Evolutionary conservation across 2,329 filamentous ascomycete genomes (phyloP).

Genomic region (Lasiodiplodia theobromae): DNA sequence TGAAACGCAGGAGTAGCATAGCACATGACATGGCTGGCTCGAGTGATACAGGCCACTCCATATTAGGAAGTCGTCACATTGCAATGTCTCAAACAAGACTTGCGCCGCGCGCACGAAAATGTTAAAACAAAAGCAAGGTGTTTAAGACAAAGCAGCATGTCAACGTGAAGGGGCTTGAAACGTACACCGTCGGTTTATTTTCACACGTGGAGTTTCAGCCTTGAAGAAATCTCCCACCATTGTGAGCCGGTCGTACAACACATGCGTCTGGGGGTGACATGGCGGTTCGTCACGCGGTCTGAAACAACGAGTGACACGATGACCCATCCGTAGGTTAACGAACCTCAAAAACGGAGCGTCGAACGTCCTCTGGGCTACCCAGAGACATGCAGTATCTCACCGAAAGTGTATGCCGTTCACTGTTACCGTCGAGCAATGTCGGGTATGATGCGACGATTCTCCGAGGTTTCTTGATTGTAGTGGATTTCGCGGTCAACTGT

Average conservation of each 20-base stretch:
- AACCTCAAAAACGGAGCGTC: neutral
- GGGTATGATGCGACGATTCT: neutral
- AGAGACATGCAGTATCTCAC: neutral
- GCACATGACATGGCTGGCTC: no score
- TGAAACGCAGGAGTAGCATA: no score
- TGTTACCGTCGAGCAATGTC: neutral
- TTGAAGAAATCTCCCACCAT: neutral
- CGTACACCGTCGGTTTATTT: neutral
- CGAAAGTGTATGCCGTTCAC: neutral
- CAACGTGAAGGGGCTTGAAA: neutral
- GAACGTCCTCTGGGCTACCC: neutral
- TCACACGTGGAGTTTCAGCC: conserved; percentile 8
- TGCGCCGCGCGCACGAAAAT: neutral
- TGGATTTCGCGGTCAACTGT: neutral
- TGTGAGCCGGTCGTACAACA: neutral
- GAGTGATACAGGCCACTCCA: no score
- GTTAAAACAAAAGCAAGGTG: neutral
- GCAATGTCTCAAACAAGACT: neutral
- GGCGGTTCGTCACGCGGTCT: neutral
- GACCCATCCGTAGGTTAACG: neutral
- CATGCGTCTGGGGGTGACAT: neutral
- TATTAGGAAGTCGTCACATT: neutral
- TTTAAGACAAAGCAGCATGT: neutral
- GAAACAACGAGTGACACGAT: neutral
- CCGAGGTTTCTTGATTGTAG: neutral